Conservation (phyloP, 2,329 filamentous ascomycete genomes). For the Fusarium sp. region DNA sequence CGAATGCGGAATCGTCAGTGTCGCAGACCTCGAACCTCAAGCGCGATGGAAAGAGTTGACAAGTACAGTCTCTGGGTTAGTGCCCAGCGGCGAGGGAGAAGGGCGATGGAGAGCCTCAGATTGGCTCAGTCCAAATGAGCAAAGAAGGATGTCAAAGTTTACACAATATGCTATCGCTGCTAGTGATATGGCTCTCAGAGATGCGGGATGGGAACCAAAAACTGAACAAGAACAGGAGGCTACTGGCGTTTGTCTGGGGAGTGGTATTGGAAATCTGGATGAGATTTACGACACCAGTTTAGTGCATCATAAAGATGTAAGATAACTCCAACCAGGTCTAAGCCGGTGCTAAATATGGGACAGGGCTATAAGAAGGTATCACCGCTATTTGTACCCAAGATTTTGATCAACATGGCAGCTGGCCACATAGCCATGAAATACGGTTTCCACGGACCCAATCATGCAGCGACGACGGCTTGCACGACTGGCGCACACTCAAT, state of each 20-base stretch:
- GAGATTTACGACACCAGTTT: conserved; percentile 88
- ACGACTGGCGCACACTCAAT: conserved; percentile 96
- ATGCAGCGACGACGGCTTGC: conserved; percentile 92
- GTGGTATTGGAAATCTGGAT: conserved; percentile 93
- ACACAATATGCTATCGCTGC: conserved; percentile 92
- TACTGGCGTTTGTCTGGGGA: conserved; percentile 92
- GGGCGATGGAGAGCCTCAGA: conserved; percentile 64
- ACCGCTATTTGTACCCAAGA: conserved; percentile 90
- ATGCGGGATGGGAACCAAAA: conserved; percentile 80
- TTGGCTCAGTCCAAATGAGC: conserved; percentile 65
- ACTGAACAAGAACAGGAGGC: conserved; percentile 72
- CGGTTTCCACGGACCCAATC: conserved; percentile 90
- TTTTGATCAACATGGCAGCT: conserved; percentile 94
- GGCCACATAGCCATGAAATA: conserved; percentile 95
- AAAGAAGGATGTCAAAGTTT: conserved; percentile 88
- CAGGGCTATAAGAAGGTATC: conserved; percentile 94
- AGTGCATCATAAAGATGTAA: conserved; percentile 77
- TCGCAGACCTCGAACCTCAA: conserved; percentile 68
- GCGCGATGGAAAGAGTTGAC: conserved; percentile 76
- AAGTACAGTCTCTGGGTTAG: conserved; percentile 84
- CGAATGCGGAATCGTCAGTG: conserved; percentile 82
- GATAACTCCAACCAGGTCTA: conserved; percentile 41
- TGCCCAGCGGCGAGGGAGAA: conserved; percentile 65
- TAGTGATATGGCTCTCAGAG: conserved; percentile 83
- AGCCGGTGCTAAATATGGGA: conserved; percentile 19